These are phyloP conservation scores for Suillus paluster DNA, from an alignment of 768 basidiomycete genomes.

Conservation along the genomic window DNA sequence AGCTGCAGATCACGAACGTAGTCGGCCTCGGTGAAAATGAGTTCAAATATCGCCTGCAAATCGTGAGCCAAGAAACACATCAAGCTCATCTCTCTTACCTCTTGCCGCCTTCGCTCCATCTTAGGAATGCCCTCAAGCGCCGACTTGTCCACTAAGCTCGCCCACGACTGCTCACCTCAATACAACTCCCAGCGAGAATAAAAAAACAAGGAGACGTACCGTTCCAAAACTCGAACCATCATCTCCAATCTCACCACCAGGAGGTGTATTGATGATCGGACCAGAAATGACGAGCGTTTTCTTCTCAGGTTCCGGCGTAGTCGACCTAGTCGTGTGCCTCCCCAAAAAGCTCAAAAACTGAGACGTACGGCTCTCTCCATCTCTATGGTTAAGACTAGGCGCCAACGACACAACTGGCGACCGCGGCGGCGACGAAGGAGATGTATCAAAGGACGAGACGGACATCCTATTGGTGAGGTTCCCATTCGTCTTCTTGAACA, in stretches of 20 bases:
- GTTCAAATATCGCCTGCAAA: slow-evolving; percentile 87
- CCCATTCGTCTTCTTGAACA: slow-evolving; percentile 64
- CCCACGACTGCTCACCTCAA: slow-evolving; percentile 73
- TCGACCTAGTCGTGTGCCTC: slow-evolving; percentile 40
- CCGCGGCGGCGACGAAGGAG: slow-evolving; percentile 44
- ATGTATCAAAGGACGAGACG: slow-evolving; percentile 58
- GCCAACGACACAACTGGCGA: slow-evolving; percentile 38
- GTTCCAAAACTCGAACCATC: not conserved
- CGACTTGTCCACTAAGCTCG: slow-evolving; percentile 84
- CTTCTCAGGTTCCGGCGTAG: slow-evolving; percentile 54
- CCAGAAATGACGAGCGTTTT: slow-evolving; percentile 67
- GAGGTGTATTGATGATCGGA: slow-evolving; percentile 52
- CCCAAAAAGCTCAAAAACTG: slow-evolving; percentile 66
- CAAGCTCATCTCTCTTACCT: slow-evolving; percentile 47
- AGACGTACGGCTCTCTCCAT: slow-evolving; percentile 45
- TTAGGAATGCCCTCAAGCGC: slow-evolving; percentile 81
- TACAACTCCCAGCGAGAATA: slow-evolving; percentile 4
- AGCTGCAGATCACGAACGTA: slow-evolving; percentile 93
- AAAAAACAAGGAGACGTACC: not conserved
- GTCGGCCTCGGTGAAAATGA: slow-evolving; percentile 87
- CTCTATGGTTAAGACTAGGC: slow-evolving; percentile 34
- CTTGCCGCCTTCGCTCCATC: slow-evolving; percentile 84
- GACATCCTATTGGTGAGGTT: slow-evolving; percentile 58
- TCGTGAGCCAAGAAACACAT: not conserved
- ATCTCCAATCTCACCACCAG: slow-evolving; percentile 53